A percentile compares a stretch with the other conserved stretches of the same genome.
Conservation (phyloP, 1,139 yeast genomes). For the Meyerozyma athensensis region DNA sequence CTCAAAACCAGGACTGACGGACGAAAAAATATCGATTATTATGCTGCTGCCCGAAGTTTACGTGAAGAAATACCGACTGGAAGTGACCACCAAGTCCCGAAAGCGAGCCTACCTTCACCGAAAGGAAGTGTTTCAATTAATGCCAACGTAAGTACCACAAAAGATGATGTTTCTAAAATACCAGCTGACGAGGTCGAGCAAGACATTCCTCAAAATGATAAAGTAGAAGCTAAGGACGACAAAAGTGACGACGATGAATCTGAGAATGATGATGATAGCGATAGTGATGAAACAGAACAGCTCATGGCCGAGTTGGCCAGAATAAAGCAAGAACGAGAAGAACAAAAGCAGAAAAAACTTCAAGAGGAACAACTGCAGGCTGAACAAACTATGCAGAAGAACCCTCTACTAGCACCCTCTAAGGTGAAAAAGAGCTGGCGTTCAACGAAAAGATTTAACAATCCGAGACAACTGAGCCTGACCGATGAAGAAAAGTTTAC, state of each 20-base stretch:
- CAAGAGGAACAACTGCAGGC: conserved; percentile 1
- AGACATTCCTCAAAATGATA: not conserved
- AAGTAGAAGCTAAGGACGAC: not conserved
- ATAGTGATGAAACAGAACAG: conserved; percentile 1
- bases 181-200: not conserved
- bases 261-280: not conserved
- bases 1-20: conserved; percentile 54
- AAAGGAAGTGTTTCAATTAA: no score
- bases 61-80: not conserved
- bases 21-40: not conserved
- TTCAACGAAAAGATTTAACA: not conserved
- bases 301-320: conserved; percentile 3
- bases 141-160: no score
- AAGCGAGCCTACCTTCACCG: no score
- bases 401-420: not conserved
- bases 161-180: not conserved
- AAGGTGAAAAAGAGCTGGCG: conserved; percentile 1
- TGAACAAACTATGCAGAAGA: not conserved
- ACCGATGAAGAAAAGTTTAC: conserved; percentile 1
- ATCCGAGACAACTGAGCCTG: not conserved
- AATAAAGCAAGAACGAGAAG: not conserved
- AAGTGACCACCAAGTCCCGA: not conserved
- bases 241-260: not conserved
- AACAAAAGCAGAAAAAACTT: not conserved
- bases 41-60: not conserved